phyloP scores from a whole-genome alignment of 805 yeast species.

The Pichia eremophila region DNA sequence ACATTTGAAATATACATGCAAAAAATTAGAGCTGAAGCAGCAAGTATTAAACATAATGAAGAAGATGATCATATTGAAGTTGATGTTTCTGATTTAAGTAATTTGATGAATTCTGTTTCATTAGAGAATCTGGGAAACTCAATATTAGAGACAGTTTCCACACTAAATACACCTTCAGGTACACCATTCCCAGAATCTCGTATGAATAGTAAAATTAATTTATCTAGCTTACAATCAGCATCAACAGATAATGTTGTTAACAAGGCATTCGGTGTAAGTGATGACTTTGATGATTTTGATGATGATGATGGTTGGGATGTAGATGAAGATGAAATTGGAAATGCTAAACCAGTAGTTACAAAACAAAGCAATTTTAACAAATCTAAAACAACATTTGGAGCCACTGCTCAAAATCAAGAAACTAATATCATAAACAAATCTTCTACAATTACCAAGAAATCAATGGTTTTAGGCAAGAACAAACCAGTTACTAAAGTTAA shows the following conservation, averaged over 20 bases:
- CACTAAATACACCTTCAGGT: neutral
- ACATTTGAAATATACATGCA: constrained; percentile 55
- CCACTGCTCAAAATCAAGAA: neutral
- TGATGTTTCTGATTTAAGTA: constrained; percentile 9
- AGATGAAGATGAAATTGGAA: constrained; percentile 10
- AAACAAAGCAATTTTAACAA: neutral
- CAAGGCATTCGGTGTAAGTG: constrained; percentile 1
- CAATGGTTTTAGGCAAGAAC: constrained; percentile 9
- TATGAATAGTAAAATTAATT: neutral
- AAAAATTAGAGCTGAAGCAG: constrained; percentile 41
- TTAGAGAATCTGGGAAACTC: constrained; percentile 14
- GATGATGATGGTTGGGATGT: constrained; percentile 26
- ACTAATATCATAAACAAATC: constrained; percentile 1
- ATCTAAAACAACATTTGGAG: neutral
- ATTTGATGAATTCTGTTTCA: constrained; percentile 15
- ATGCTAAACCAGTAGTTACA: neutral
- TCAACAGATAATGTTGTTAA: constrained; percentile 2
- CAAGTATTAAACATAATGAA: constrained; percentile 23
- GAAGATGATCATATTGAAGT: constrained; percentile 20
- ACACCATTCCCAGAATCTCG: constrained; percentile 4
- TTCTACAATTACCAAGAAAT: constrained; percentile 1
- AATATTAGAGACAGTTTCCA: constrained; percentile 1
- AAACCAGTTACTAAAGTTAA: constrained; percentile 23
- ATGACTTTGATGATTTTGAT: constrained; percentile 14
- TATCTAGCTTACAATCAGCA: neutral